phyloP scores from a whole-genome alignment of 257 asterid species.

The Solanum gandarillasii region DNA sequence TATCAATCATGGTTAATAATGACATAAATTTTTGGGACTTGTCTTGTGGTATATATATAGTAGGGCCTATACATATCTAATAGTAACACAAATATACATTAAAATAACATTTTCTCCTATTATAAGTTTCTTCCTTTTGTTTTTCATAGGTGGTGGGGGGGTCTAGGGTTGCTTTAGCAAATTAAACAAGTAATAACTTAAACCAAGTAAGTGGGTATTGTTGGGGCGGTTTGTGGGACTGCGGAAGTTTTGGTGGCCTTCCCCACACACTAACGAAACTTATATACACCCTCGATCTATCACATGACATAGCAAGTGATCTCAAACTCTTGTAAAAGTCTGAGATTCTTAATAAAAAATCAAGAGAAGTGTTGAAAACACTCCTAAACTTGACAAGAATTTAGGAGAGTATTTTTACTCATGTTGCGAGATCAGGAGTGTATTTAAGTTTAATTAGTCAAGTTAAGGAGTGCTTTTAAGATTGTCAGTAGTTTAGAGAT shows the following conservation, averaged over 20 bases:
- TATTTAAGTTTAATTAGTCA: no score
- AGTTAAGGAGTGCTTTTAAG: no score
- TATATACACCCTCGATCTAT: no score
- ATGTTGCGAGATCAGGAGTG: no score
- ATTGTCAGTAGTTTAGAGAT: no score
- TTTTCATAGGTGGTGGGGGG: neutral
- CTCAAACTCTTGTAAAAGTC: no score
- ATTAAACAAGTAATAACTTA: neutral
- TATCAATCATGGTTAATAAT: neutral
- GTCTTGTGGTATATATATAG: neutral
- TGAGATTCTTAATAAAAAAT: no score
- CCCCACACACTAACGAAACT: no score
- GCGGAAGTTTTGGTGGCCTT: neutral
- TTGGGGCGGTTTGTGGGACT: conserved; percentile 92
- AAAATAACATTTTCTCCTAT: neutral
- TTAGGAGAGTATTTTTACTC: no score
- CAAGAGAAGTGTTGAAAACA: no score
- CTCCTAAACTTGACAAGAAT: no score
- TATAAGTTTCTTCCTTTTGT: neutral
- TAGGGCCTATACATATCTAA: neutral
- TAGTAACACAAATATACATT: neutral
- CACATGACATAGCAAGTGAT: no score
- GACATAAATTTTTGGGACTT: neutral
- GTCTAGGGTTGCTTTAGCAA: conserved; percentile 29
- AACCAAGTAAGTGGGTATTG: conserved; percentile 22